phyloP scores from a whole-genome alignment of 179 eudicot genomes.

The Amaranthus tricolor region DNA sequence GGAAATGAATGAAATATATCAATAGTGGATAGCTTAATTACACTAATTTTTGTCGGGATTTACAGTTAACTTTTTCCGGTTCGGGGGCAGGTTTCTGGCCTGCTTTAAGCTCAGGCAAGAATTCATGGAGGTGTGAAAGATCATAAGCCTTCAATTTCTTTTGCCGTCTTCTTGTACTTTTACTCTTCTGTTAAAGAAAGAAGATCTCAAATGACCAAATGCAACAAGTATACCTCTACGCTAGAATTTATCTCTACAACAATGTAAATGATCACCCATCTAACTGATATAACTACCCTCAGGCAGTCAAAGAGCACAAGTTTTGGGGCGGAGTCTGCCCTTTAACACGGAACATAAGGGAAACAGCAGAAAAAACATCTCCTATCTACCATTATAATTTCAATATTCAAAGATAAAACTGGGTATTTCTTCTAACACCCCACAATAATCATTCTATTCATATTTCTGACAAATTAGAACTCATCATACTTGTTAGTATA shows the following conservation, averaged over 20 bases:
- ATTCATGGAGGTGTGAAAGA: conserved; percentile 64
- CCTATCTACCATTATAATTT: neutral
- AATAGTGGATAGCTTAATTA: conserved; percentile 33
- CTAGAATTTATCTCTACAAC: neutral
- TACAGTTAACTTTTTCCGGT: conserved; percentile 53
- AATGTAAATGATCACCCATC: neutral
- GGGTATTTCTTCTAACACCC: neutral
- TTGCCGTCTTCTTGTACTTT: conserved; percentile 51
- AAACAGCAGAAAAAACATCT: neutral
- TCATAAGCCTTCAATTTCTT: conserved; percentile 80
- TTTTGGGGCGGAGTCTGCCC: neutral
- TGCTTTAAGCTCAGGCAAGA: conserved; percentile 62
- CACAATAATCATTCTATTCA: neutral
- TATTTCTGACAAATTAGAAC: neutral
- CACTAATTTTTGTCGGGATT: conserved; percentile 68
- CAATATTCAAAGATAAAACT: neutral
- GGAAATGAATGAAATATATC: neutral
- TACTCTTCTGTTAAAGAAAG: conserved; percentile 35
- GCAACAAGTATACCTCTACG: neutral
- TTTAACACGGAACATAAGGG: neutral
- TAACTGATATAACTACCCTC: neutral
- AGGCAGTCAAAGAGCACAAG: neutral
- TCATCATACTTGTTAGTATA: neutral
- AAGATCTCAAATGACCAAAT: conserved; percentile 3
- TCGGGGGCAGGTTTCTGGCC: conserved; percentile 29